Percentiles rank a stretch among this genome's conserved stretches.
Conservation (phyloP, 495 filamentous ascomycete species). For the Xanthoparmelia taractica region DNA sequence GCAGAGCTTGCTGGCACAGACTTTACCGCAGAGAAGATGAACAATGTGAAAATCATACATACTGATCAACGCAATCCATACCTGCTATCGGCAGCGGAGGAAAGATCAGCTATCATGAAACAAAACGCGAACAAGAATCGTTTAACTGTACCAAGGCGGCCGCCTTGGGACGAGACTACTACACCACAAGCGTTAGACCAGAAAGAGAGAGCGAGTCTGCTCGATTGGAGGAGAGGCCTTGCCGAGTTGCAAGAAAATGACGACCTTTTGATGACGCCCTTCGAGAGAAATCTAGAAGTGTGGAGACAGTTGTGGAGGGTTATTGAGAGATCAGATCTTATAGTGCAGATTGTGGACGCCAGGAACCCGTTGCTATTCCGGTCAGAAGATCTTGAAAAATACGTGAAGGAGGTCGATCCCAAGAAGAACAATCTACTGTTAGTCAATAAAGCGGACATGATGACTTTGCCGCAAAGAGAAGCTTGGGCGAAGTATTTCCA, state of each 20-base stretch:
- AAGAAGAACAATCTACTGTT: slow-evolving; percentile 87
- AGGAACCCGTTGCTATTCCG: slow-evolving; percentile 90
- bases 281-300: slow-evolving; percentile 95
- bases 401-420: slow-evolving; percentile 85
- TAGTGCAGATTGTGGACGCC: slow-evolving; percentile 98
- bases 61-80: slow-evolving; percentile 92
- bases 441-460: slow-evolving; percentile 99
- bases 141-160: slow-evolving; percentile 84
- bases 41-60: slow-evolving; percentile 97
- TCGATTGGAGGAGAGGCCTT: slow-evolving; percentile 83
- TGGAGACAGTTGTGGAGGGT: slow-evolving; percentile 99
- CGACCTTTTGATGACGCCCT: slow-evolving; percentile 95
- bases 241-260: slow-evolving; percentile 89
- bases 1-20: slow-evolving; percentile 95
- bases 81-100: slow-evolving; percentile 79
- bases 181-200: slow-evolving; percentile 73
- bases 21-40: slow-evolving; percentile 98
- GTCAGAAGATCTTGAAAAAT: slow-evolving; percentile 84
- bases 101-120: slow-evolving; percentile 67
- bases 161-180: slow-evolving; percentile 77
- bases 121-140: slow-evolving; percentile 67
- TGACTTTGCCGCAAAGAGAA: slow-evolving; percentile 78
- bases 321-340: slow-evolving; percentile 89
- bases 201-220: slow-evolving; percentile 69
- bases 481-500: slow-evolving; percentile 87